A percentile compares a stretch with the other conserved stretches of the same genome.
Evolutionary conservation across 2,329 filamentous ascomycete species (phyloP).

Genomic region (Clonostachys rosea): DNA sequence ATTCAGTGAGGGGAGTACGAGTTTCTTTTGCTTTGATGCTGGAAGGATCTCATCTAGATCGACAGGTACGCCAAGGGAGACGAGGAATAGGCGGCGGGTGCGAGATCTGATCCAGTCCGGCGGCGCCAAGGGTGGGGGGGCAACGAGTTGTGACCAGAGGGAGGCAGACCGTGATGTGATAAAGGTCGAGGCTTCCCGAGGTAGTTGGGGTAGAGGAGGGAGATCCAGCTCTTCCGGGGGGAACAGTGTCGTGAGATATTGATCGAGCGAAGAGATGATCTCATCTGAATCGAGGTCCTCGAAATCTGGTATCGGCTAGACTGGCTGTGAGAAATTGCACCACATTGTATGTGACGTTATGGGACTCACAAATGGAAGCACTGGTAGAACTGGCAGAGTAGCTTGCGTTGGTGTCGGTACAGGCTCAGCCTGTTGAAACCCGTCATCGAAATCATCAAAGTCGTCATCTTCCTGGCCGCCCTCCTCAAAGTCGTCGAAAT

Average conservation of each 20-base stretch:
- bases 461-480: slow-evolving; percentile 44
- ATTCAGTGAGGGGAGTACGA: slow-evolving; percentile 86
- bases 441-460: slow-evolving; percentile 70
- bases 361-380: slow-evolving; percentile 38
- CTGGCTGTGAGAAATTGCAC: slow-evolving; percentile 11
- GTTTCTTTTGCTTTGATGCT: slow-evolving; percentile 96
- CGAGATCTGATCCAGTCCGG: slow-evolving; percentile 97
- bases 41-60: slow-evolving; percentile 97
- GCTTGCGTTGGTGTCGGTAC: slow-evolving; percentile 13
- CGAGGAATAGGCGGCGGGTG: slow-evolving; percentile 89
- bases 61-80: slow-evolving; percentile 91
- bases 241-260: slow-evolving; percentile 65
- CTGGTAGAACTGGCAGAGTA: slow-evolving; percentile 25
- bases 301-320: slow-evolving; percentile 64
- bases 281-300: slow-evolving; percentile 56
- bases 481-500: slow-evolving; percentile 60
- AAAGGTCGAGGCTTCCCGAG: slow-evolving; percentile 62
- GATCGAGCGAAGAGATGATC: slow-evolving; percentile 54
- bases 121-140: slow-evolving; percentile 88
- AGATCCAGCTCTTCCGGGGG: slow-evolving; percentile 50
- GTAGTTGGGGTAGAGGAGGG: slow-evolving; percentile 42
- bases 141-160: slow-evolving; percentile 93
- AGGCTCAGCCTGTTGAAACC: slow-evolving; percentile 55
- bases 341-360: no score
- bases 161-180: slow-evolving; percentile 83